A percentile compares a stretch with the other conserved stretches of the same genome.
phyloP scores from a whole-genome alignment of 2,329 filamentous ascomycete genomes.

The Epichloe uncinata region DNA sequence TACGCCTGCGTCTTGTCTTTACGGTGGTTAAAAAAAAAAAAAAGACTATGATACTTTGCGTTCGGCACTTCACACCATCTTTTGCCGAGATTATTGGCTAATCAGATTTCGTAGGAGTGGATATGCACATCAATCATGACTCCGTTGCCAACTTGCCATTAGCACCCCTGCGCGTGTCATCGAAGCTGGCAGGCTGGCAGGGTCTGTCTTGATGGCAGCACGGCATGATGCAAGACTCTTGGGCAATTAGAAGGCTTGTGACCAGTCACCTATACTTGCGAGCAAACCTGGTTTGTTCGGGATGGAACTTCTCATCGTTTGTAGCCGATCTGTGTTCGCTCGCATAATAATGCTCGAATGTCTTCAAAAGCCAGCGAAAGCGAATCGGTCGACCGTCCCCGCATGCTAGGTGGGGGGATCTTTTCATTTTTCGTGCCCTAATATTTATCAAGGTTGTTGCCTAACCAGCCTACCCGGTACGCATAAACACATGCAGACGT shows the following conservation, averaged over 20 bases:
- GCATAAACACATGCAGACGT: neutral
- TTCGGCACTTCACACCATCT: neutral
- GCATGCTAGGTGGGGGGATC: neutral
- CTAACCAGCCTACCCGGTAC: neutral
- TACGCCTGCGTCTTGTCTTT: no score
- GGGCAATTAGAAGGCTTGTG: neutral
- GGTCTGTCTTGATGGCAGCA: neutral
- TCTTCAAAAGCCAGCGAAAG: neutral
- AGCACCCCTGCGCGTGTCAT: neutral
- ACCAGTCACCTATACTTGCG: no score
- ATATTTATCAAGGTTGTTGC: neutral
- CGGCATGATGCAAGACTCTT: neutral
- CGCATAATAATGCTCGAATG: no score
- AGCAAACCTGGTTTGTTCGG: no score
- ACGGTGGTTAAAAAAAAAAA: neutral
- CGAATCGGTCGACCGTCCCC: neutral
- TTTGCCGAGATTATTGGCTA: conserved; percentile 1
- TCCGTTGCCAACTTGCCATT: neutral
- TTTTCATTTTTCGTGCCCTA: neutral
- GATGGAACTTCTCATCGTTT: no score
- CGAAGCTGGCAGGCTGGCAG: neutral
- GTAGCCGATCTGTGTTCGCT: no score
- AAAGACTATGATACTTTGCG: neutral
- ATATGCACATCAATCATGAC: neutral
- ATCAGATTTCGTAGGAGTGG: neutral